Conservation (phyloP, 345 rosid genomes). For the Salix exigua region DNA sequence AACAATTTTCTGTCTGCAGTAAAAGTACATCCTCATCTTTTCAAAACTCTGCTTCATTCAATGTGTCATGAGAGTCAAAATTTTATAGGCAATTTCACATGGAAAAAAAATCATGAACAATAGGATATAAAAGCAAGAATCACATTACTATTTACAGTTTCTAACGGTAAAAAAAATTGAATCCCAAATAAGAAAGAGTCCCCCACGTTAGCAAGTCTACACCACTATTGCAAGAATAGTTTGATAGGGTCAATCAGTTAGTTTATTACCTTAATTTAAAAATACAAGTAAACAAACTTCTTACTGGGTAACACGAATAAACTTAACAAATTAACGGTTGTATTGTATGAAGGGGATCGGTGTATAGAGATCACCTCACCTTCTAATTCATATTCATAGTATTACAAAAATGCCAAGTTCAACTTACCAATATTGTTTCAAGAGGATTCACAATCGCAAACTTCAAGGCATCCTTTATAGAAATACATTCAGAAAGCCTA, state of each 20-base stretch:
- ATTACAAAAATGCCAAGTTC: neutral
- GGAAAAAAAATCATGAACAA: neutral
- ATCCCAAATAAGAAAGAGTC: neutral
- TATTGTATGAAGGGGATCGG: neutral
- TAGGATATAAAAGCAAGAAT: neutral
- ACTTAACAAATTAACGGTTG: too few species aligned
- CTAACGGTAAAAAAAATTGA: too few species aligned
- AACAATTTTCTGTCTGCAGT: neutral
- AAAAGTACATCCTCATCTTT: neutral
- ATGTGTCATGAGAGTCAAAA: neutral
- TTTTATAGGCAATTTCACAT: neutral
- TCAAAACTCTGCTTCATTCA: neutral
- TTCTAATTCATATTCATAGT: neutral
- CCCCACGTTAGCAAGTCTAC: neutral
- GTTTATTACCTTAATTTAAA: too few species aligned
- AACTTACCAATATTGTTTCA: constrained; percentile 57
- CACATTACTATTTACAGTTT: neutral
- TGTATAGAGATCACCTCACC: neutral
- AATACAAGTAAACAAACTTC: too few species aligned
- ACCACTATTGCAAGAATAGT: too few species aligned
- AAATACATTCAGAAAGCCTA: constrained; percentile 31
- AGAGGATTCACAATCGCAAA: constrained; percentile 47
- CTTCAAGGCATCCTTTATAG: constrained; percentile 75
- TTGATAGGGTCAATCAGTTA: too few species aligned
- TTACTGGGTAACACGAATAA: too few species aligned